Evolutionary conservation across 2,329 filamentous ascomycete species (phyloP), one percentile per base, ranked within the genome.

Genomic region (Trichoderma aggressivum): DNA sequence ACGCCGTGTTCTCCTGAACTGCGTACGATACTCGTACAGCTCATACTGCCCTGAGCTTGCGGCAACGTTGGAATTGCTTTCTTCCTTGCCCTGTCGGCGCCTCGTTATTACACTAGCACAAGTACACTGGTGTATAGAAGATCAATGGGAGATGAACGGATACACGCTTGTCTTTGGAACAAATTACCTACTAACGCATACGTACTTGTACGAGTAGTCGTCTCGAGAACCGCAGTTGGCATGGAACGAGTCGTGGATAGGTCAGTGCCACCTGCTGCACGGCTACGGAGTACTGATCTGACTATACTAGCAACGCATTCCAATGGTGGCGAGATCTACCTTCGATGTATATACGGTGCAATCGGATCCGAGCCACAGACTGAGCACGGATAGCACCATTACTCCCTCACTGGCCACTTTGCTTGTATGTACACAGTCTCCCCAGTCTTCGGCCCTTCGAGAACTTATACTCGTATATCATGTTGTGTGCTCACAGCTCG

Each of bases 241-340:
- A 47, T 21, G 55, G 64, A 14, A 12, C 36, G 39, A 16, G 26
- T 60, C 26, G 28, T 43, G 36, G 65, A 58, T 30, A 43, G 65
- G 28, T 50, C 58, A 60, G 34, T 68, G 65, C 55, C 56, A 56
- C 39, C 56, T 68, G 36, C 65, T 60, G 55, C 65, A 60, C 39
- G 55, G 53, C 65, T 34, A 68, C 55, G 65, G 65, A 60, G 65
- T 36, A 50, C 34, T 68, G 56, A 60, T 60, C 36, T 43, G 56
- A 60, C 28, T 12, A 43, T 67, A n/a, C 36, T 32, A 43, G 65
- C 55, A 53, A 56, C 21, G 65, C 30, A 60, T 68, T 36, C 55
- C 26, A 10, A 50, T 60, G 32, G 50, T 26, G 21, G 7, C 28
- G 21, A 65, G 47, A 58, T 66, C 63, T 56, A n/a, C 47, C 39